phyloP scores from a whole-genome alignment of 495 filamentous ascomycete genomes.

The Oidiodendron maius region DNA sequence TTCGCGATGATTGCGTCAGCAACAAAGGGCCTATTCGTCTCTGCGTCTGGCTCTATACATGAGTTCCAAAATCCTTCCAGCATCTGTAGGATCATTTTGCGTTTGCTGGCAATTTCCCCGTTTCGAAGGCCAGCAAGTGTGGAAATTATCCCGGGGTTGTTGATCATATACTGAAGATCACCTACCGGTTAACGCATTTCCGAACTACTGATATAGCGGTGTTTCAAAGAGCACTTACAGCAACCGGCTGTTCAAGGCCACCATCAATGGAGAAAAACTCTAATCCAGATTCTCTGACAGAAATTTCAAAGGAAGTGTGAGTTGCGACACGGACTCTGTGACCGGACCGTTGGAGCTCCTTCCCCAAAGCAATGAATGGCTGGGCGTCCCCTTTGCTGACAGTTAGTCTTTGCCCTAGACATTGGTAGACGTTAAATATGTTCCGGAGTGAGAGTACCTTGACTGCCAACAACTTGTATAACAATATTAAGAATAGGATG shows the following conservation, averaged over 20 bases:
- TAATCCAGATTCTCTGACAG: conserved; percentile 46
- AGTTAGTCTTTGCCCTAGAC: too few relatives aligned
- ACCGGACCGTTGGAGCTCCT: conserved; percentile 39
- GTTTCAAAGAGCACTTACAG: conserved; percentile 49
- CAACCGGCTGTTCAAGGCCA: conserved; percentile 35
- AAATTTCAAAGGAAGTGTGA: conserved; percentile 53
- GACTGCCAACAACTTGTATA: conserved; percentile 19
- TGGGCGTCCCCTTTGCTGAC: conserved; percentile 48
- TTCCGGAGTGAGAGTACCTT: conserved; percentile 12
- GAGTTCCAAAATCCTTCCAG: conserved; percentile 58
- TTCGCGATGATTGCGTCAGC: conserved; percentile 66
- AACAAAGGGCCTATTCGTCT: conserved; percentile 42
- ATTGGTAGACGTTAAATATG: too few relatives aligned
- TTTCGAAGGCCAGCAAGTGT: conserved; percentile 36
- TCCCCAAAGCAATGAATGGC: conserved; percentile 52
- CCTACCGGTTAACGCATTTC: background rate
- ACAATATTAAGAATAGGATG: conserved; percentile 14
- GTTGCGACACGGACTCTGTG: conserved; percentile 61
- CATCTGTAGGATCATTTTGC: conserved; percentile 51
- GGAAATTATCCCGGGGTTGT: conserved; percentile 47
- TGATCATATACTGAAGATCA: conserved; percentile 42
- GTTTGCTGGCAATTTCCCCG: conserved; percentile 40
- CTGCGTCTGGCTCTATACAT: conserved; percentile 50
- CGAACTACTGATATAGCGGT: conserved; percentile 29
- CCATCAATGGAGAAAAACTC: conserved; percentile 61